A percentile compares a stretch with the other conserved stretches of the same genome.
phyloP scores from a whole-genome alignment of 495 filamentous ascomycete species.

The Friedmanniomyces endolithicus region DNA sequence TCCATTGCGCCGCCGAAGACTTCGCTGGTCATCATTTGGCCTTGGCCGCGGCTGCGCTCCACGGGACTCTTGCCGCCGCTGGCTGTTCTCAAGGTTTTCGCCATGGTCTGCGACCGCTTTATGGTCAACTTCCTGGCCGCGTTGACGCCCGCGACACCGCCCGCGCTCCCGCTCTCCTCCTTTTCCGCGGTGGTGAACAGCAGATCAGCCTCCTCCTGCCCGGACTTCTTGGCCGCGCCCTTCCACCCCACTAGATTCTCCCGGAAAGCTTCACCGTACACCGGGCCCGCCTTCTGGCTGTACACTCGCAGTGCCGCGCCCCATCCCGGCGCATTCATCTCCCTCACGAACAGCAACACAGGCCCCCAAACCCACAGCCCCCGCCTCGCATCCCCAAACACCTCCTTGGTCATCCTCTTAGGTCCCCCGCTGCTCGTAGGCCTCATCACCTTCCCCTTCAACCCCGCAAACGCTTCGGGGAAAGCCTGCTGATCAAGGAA shows the following conservation, averaged over 20 bases:
- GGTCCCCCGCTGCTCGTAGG: conserved; percentile 28
- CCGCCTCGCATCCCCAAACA: conserved; percentile 41
- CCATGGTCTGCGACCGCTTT: conserved; percentile 66
- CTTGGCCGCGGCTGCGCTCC: conserved; percentile 50
- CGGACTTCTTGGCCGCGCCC: conserved; percentile 60
- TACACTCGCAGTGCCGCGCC: conserved; percentile 65
- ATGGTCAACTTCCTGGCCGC: conserved; percentile 86
- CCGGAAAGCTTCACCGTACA: conserved; percentile 72
- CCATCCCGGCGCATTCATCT: conserved; percentile 73
- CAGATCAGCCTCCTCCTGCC: conserved; percentile 73
- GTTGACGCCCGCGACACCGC: conserved; percentile 42
- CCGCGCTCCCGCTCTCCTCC: conserved; percentile 42
- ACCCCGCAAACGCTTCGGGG: conserved; percentile 56
- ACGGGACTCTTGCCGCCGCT: conserved; percentile 49
- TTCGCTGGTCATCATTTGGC: conserved; percentile 62
- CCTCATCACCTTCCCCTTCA: conserved; percentile 39
- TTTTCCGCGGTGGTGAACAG: conserved; percentile 82
- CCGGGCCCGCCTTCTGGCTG: conserved; percentile 55
- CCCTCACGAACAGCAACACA: conserved; percentile 70
- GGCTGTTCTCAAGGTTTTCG: conserved; percentile 62
- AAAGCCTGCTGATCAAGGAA: conserved; percentile 71
- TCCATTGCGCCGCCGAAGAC: conserved; percentile 69
- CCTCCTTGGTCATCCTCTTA: conserved; percentile 38
- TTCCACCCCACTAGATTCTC: conserved; percentile 76
- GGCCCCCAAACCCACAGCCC: conserved; percentile 74